Conservation (phyloP, 2,329 filamentous ascomycete genomes). For the Aspergillus sojae region DNA sequence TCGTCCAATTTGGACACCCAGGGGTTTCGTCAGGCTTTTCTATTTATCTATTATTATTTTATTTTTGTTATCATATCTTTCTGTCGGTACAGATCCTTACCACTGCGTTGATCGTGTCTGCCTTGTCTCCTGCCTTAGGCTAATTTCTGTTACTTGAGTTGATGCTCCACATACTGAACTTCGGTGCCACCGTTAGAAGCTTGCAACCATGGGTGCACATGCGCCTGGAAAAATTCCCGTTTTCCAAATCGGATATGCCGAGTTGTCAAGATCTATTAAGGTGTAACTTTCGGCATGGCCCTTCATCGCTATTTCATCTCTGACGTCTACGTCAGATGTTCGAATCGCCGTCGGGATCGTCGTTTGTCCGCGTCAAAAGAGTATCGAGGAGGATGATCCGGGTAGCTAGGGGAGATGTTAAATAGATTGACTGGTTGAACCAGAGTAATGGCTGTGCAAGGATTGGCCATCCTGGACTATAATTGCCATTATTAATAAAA, state of each 20-base stretch:
- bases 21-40: background rate
- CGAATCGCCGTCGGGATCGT: background rate
- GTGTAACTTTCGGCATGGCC: background rate
- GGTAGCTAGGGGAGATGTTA: background rate
- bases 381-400: background rate
- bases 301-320: slow-evolving; percentile 1
- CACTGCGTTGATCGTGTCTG: background rate
- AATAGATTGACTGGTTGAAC: background rate
- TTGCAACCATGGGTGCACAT: background rate
- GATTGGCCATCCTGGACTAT: background rate
- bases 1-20: background rate
- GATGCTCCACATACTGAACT: background rate
- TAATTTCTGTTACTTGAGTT: background rate
- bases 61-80: background rate
- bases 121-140: background rate
- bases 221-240: background rate
- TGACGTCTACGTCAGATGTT: slow-evolving; percentile 1
- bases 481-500: background rate
- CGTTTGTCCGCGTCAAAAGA: background rate
- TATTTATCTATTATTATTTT: background rate
- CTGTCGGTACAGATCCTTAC: background rate
- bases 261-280: slow-evolving; percentile 1
- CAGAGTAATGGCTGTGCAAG: slow-evolving; percentile 2
- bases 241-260: background rate
- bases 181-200: background rate